Conservation (phyloP, 805 yeast species). For the Myxozyma monticola region DNA sequence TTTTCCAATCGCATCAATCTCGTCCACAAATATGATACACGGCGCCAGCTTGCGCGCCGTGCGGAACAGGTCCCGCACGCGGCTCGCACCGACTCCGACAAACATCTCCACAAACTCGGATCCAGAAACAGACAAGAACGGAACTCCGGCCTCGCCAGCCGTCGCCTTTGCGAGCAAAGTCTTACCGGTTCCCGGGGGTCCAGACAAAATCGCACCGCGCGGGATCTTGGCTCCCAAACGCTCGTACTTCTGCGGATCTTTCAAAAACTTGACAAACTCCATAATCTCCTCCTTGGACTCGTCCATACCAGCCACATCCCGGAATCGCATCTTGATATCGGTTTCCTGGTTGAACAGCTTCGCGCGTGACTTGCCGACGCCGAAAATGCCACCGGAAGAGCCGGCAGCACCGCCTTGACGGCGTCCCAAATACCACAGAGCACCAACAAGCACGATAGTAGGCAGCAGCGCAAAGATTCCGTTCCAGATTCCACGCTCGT, state of each 20-base stretch:
- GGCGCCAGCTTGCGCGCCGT: conserved; percentile 95
- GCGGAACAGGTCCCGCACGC: conserved; percentile 92
- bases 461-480: conserved; percentile 76
- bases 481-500: conserved; percentile 66
- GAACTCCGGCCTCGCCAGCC: conserved; percentile 99
- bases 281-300: conserved; percentile 97
- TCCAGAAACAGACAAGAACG: conserved; percentile 93
- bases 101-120: conserved; percentile 98
- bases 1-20: conserved; percentile 99
- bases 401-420: conserved; percentile 62
- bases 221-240: conserved; percentile 96
- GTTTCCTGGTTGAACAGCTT: conserved; percentile 88
- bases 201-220: conserved; percentile 94
- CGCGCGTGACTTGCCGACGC: conserved; percentile 82
- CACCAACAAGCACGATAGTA: conserved; percentile 84
- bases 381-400: conserved; percentile 72
- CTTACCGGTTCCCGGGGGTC: conserved; percentile 99
- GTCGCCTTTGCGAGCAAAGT: conserved; percentile 96
- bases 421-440: conserved; percentile 78
- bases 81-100: conserved; percentile 98
- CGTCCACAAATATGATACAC: conserved; percentile 93
- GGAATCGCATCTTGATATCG: conserved; percentile 82
- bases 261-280: conserved; percentile 94
- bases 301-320: conserved; percentile 95
- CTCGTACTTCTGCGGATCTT: conserved; percentile 87